Evolutionary conservation across 1,284 basidiomycete species (phyloP), one percentile per base, ranked within the genome.

Genomic region (Pseudozyma hubeiensis): DNA sequence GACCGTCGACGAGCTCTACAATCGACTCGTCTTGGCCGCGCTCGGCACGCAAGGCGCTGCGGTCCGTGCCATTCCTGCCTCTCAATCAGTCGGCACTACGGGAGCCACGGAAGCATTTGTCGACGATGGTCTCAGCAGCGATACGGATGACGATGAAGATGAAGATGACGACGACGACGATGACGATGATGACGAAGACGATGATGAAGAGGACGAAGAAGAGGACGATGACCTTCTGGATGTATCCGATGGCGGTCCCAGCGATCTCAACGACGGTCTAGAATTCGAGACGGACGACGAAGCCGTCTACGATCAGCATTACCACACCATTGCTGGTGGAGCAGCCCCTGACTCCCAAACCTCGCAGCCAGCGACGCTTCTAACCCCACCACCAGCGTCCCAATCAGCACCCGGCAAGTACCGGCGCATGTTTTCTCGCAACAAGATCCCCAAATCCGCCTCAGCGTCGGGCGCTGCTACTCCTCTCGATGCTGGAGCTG

Each of bases 31-130:
- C 9, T 44, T 73, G 11, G 66, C 73, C 14, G 56, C 62, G 4
- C 58, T 70, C 8, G 65, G 58, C 17, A 58, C 58, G 0, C 65
- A 59, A 11, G 73, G 69, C 14, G 63, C 66, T 5, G 70, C 75
- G 11, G 70, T 79, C 3, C 73, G 78, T 13, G 71, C 76, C n/a
- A 53, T 81, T 10, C 79, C 79, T 19, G 79, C 79, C 13, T 62
- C 66, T 43, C 74, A 80, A 53, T 76, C 72, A 1, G 80, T 81
- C 31, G 80, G 80, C 7, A 81, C 74, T 1, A 53, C 72, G 1
- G 71, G 53, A 16, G 67, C 77, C 9, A 55, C 62, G 13, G 76
- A 80, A n/a, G 69, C 74, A n/a, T 81, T 78, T 48, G 44, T 76
- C 33, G 76, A 78, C 34, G 73, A 81, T 40, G 79, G 78, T 13